Percentiles rank a stretch among this genome's conserved stretches.
Conservation (phyloP, 176 grass and related monocot genomes). For the Oryza rufipogon region DNA sequence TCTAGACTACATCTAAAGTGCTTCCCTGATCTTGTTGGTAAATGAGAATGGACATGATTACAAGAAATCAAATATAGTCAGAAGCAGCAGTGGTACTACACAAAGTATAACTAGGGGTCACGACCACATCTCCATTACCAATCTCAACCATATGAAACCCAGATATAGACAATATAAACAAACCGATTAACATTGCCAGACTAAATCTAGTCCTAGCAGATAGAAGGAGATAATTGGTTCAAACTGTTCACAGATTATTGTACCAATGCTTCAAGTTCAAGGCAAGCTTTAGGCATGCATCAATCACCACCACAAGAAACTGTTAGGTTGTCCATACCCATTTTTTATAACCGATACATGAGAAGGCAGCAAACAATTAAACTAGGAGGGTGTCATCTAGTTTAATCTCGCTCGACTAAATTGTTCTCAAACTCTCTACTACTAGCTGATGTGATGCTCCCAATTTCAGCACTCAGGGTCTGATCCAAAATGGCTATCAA, state of each 20-base stretch:
- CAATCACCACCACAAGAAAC: background rate
- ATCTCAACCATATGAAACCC: slow-evolving; percentile 7
- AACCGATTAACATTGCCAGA: slow-evolving; percentile 16
- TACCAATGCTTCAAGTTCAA: background rate
- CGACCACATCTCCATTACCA: background rate
- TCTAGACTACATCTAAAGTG: background rate
- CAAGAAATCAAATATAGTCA: background rate
- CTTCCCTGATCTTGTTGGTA: background rate
- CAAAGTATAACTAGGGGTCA: background rate
- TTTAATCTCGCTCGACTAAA: background rate
- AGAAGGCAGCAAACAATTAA: background rate
- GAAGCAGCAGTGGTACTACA: background rate
- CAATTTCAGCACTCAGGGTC: background rate
- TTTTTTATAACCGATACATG: slow-evolving; percentile 12
- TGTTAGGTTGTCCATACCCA: background rate
- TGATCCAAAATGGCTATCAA: background rate
- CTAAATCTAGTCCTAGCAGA: slow-evolving; percentile 5
- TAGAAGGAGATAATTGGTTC: slow-evolving; percentile 3
- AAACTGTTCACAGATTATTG: slow-evolving; percentile 13
- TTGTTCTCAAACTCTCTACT: background rate
- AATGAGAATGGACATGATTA: background rate
- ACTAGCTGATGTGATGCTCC: background rate
- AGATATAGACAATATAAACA: slow-evolving; percentile 9
- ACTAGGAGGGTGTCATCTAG: background rate
- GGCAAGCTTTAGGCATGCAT: slow-evolving; percentile 21